Evolutionary conservation across 257 asterid genomes (phyloP), one percentile per base, ranked within the genome.

Genomic region (Ligustrum vulgare): DNA sequence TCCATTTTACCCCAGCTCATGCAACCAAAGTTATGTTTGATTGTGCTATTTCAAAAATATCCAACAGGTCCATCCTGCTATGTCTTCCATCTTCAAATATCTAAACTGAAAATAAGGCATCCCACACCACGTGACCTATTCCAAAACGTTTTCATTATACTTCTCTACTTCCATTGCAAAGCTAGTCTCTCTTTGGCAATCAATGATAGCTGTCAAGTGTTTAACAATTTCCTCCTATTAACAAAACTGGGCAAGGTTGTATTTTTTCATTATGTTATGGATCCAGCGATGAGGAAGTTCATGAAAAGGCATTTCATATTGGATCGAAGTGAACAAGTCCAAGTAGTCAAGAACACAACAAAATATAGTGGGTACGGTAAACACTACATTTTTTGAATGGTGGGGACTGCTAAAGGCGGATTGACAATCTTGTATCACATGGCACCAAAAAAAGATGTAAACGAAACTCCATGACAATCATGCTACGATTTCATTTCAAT

Each of bases 381-480:
- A 45, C 54, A 12, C 6, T 13, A 13, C 54, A 45, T 45, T 45
- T 2, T 15, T 12, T 18, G 6, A 45, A 72, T 20, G 18, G 67
- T 73, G 18, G 39, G 58, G 62, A 56, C 32, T 39, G 69, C 16
- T 20, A 1, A 32, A 15, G 64, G 41, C 37, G 34, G n/a, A 31
- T 23, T 8, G 23, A 68, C 51, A 49, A 63, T 28, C 67, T 65
- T 7, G 1, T 74, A 63, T 73, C 49, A 66, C 72, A 82, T 64
- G 43, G 68, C 18, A 25, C 65, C 25, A 54, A 54, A 54, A 18
- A 78, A 67, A 67, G 54, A 75, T 4, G 67, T 47, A 31, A 65
- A 75, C 8, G 78, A 34, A 63, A 80, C 28, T 45, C 68, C 37
- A 45, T 43, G 66, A 70, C 36, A 37, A 65, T 22, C 28, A 43